phyloP scores from a whole-genome alignment of 2,329 filamentous ascomycete genomes.

The Chrysoporthe cubensis region DNA sequence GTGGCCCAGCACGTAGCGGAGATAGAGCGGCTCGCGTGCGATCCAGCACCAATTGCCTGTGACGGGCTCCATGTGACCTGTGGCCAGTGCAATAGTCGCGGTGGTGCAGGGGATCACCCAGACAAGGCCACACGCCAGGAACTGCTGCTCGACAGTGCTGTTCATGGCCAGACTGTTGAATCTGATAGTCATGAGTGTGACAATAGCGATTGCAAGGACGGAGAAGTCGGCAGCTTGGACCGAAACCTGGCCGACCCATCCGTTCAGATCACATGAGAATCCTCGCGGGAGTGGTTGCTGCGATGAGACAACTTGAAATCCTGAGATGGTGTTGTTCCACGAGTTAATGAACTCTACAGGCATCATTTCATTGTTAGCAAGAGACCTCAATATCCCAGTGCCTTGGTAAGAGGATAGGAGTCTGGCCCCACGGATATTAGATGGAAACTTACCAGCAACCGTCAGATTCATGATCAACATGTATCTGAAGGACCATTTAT shows the following conservation, averaged over 20 bases:
- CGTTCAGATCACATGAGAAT: slow-evolving; percentile 19
- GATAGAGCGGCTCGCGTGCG: slow-evolving; percentile 22
- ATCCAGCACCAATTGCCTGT: slow-evolving; percentile 29
- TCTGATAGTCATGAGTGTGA: slow-evolving; percentile 22
- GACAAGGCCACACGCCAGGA: slow-evolving; percentile 20
- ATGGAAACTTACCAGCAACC: slow-evolving; percentile 14
- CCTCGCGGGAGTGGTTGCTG: slow-evolving; percentile 11
- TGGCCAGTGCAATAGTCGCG: slow-evolving; percentile 18
- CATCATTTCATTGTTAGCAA: neutral
- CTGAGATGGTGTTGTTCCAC: slow-evolving; percentile 25
- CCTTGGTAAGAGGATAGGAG: neutral
- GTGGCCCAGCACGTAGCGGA: slow-evolving; percentile 25
- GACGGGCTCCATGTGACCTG: slow-evolving; percentile 22
- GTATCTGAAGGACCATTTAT: slow-evolving; percentile 24
- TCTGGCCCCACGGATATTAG: neutral
- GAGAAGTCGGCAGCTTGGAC: slow-evolving; percentile 29
- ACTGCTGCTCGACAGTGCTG: slow-evolving; percentile 16
- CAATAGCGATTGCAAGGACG: slow-evolving; percentile 25
- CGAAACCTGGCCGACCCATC: slow-evolving; percentile 25
- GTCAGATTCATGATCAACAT: slow-evolving; percentile 25
- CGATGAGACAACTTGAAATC: slow-evolving; percentile 16
- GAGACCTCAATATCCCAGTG: neutral
- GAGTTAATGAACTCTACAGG: slow-evolving; percentile 24
- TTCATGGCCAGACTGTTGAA: slow-evolving; percentile 20
- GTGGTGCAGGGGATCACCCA: slow-evolving; percentile 25